A percentile compares a stretch with the other conserved stretches of the same genome.
These are phyloP conservation scores for Verticillium isaacii DNA, from an alignment of 2,329 filamentous ascomycete genomes.

Conservation along the genomic window DNA sequence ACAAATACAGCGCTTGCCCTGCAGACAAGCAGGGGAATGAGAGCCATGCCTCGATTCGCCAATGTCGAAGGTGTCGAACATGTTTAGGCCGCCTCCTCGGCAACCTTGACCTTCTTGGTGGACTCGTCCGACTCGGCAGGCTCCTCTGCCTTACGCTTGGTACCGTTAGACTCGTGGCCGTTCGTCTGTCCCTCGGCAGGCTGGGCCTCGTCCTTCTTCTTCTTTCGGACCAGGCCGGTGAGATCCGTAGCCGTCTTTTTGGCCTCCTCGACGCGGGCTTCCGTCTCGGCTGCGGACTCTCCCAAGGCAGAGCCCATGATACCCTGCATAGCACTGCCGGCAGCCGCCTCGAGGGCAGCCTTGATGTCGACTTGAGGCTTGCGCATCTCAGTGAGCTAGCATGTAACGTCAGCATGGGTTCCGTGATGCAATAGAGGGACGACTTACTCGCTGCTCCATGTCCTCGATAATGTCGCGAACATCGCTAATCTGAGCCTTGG, in stretches of 20 bases:
- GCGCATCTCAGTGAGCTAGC: constrained; percentile 62
- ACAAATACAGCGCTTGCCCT: background rate
- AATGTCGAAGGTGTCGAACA: background rate
- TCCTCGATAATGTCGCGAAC: constrained; percentile 75
- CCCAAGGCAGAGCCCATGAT: constrained; percentile 61
- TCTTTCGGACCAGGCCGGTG: constrained; percentile 69
- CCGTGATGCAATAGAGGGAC: background rate
- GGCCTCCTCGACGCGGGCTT: constrained; percentile 65
- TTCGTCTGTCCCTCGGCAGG: constrained; percentile 13
- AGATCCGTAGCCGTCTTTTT: constrained; percentile 72
- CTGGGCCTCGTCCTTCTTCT: constrained; percentile 41
- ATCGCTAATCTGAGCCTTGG: constrained; percentile 60
- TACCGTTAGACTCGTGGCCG: constrained; percentile 29
- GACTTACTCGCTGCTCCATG: constrained; percentile 67
- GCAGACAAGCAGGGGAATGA: background rate
- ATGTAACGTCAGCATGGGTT: background rate
- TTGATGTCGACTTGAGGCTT: constrained; percentile 56
- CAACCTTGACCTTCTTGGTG: constrained; percentile 28
- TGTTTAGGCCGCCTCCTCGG: constrained; percentile 18
- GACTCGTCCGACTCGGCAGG: constrained; percentile 25
- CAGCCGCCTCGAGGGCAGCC: constrained; percentile 46
- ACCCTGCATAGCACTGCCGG: constrained; percentile 47
- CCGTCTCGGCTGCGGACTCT: constrained; percentile 54
- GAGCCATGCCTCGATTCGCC: background rate
- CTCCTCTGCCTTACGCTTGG: constrained; percentile 53